A percentile compares a stretch with the other conserved stretches of the same genome.
Conservation (phyloP, 305 asterid species). For the Solanum hybrid region DNA sequence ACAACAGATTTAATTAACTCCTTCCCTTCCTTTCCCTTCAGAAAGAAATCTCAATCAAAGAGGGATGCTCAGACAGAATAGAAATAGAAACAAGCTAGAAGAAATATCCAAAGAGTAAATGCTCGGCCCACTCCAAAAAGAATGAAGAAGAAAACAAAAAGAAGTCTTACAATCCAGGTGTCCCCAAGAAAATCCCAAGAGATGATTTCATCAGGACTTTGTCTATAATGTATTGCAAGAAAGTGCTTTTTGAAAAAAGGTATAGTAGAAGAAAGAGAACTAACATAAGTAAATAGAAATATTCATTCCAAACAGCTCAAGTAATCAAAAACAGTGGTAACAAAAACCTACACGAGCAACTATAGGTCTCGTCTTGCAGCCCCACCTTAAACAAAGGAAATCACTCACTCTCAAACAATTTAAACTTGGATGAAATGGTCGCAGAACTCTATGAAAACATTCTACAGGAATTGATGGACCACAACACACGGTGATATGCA, state of each 20-base stretch:
- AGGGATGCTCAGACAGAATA: neutral
- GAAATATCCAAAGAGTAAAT: neutral
- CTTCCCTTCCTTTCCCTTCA: neutral
- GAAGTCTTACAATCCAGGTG: neutral
- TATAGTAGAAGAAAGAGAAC: neutral
- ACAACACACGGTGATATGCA: neutral
- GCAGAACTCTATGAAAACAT: neutral
- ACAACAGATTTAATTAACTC: neutral
- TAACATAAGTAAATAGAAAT: neutral
- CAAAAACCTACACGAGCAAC: neutral
- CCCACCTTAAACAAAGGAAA: neutral
- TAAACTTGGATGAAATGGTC: neutral
- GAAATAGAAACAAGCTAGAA: neutral
- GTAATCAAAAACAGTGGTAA: neutral
- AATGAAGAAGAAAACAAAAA: neutral
- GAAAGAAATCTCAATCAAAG: neutral
- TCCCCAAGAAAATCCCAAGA: neutral
- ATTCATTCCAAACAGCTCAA: neutral
- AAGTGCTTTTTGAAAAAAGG: neutral
- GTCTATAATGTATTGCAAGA: neutral
- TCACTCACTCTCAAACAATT: neutral
- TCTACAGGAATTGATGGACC: neutral
- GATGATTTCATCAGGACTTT: neutral
- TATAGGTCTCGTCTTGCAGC: neutral
- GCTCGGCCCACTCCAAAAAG: neutral